Evolutionary conservation across 2,329 filamentous ascomycete species (phyloP), one percentile per base, ranked within the genome.

Genomic region (Pseudogymnoascus sp.): DNA sequence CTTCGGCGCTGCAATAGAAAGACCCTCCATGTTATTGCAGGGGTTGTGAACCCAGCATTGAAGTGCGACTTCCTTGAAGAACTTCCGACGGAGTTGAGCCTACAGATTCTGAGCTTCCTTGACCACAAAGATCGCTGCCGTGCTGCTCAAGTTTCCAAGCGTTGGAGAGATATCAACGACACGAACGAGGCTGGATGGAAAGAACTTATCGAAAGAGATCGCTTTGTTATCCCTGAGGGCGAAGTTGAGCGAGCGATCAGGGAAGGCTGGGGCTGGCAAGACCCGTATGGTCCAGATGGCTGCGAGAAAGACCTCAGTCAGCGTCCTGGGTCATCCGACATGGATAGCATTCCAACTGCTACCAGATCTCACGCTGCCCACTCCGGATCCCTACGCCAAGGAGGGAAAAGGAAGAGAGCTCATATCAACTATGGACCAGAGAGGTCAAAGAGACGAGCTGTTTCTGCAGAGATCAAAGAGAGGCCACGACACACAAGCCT

Each of bases 221-320:
- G 91, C 0, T 97, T 90, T 74, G 78, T 79, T 28, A 79, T 99
- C 1, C 87, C 91, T 0, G 80, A 87, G 0, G 91, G 90, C 16
- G 94, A 99, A 75, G 80, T 99, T 23, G 86, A 91, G 67, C 87
- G 88, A 69, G 92, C 94, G 31, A 92, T 97, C 63, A 79, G 81
- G 44, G 91, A 97, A 77, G 94, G 94, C 12, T 99, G 94, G 94
- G 94, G 92, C 12, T 99, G 94, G 92, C 94, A 99, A 73, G 91
- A 93, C 72, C 91, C 92, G 0, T 83, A 85, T 63, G 89, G 89
- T 0, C 75, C 81, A 3, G 84, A 90, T 62, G 91, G 89, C 23
- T 91, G 83, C 63, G 94, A 99, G 74, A 82, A 84, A 64, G 92
- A 99, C 72, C 76, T 97, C 59, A 91, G 90, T 74, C 80, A 73